Base-by-base conservation (phyloP, 176 grass and related monocot genomes). In the Lolium multiflorum region DNA sequence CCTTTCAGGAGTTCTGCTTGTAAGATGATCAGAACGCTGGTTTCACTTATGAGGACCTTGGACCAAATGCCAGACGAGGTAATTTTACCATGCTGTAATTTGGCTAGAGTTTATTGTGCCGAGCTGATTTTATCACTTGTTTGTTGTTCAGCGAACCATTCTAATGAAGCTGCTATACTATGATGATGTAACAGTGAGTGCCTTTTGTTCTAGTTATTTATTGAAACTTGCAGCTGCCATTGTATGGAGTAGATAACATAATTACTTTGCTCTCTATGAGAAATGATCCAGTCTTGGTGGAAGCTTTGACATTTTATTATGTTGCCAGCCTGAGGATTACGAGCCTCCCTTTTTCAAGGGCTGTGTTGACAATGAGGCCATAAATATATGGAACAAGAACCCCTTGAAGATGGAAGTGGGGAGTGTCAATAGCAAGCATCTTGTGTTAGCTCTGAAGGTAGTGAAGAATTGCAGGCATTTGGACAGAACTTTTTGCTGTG, bases 11-110 rank as follows among this genome's bases (percentile, higher is more conserved):
- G 94, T 37, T 96, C 94, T 88, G 97, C 97, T 74, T 99, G 94
- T 71, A 99, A 99, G 90, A 99, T 99, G 97, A 82, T 96, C 71
- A 93, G 94, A 86, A 96, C 97, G 4, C 87, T 99, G 83, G 92
- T 96, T 87, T 94, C 97, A 74, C 89, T 99, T 81, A 99, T 99
- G 97, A 96, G 94, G 88, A 99, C 97, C 69, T 91, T 99, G 80
- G 97, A 99, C 63, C 90, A 89, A 92, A 99, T 96, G 97, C 97
- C 94, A 68, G 88, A 88, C 51, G 97, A 99, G 92, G 97, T 96
- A 92, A 50, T 60, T 59, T 83, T 49, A 16, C 63, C 39, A 73
- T 43, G 76, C 46, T 18, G 18, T 56, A 84, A 49, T 70, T 80
- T 82, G 37, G 67, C 75, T 88, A 11, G 35, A 82, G 21, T 76